Base-by-base conservation (phyloP, 108 stramenopile genomes). In the Phaeodactylum tricornutum region DNA sequence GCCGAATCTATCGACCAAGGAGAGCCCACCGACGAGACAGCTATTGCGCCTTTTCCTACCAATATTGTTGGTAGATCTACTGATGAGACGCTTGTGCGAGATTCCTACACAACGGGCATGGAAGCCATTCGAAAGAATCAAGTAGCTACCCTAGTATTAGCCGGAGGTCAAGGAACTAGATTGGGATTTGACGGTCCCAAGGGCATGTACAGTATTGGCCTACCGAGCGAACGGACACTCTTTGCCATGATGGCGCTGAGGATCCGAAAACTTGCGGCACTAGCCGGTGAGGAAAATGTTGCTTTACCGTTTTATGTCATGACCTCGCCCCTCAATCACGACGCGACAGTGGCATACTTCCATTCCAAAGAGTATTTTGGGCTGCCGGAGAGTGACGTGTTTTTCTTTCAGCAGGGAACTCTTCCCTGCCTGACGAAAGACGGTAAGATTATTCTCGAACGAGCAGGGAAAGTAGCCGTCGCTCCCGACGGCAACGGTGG, bases 401-500 rank as follows among this genome's bases (percentile, higher is more conserved):
- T 41, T 26, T 90, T 96, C 67, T 99, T 99, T 66, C 63, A 66
- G 11, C 96, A 97, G 72, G 94, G 95, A 22, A 88, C 88, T 36
- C 54, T 95, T 32, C 96, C 98, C 2, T 92, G 92, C 62, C 56
- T 97, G 23, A 67, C 77, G 4, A 24, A 53, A 12, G 89, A 93
- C 2, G 94, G 95, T 14, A 94, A 95, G 49, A 75, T 99, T 53
- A 85, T 98, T 27, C 59, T 97, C 38, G 95, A 94, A 60, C 47
- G 66, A 37, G 39, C 65, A 1, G 50, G 61, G 16, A 33, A 45
- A 19, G 50, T 95, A 2, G 75, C 95, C 9, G 59, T 85, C 62
- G 93, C 96, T 3, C 98, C 98, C 0, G 94, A 98, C 72, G 98
- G 93, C 12, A 97, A 97, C 61, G 98, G 98, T 7, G 96, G 96